Conservation (phyloP, 495 filamentous ascomycete species). For the Penicillium atrosanguineum region DNA sequence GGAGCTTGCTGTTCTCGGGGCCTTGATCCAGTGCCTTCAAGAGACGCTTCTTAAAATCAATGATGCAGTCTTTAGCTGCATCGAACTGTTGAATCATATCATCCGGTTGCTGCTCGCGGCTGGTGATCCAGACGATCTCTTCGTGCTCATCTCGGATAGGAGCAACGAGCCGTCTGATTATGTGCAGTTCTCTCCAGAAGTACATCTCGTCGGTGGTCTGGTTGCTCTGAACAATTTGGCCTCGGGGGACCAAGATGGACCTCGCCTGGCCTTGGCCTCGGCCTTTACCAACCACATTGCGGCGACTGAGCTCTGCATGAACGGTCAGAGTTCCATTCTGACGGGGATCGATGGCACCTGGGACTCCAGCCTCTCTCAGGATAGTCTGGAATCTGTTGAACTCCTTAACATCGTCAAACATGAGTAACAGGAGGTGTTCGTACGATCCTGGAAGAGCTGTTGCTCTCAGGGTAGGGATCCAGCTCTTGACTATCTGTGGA, state of each 20-base stretch:
- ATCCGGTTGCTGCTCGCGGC: neutral
- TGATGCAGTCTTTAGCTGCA: neutral
- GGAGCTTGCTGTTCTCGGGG: neutral
- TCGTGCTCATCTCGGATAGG: neutral
- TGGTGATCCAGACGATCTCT: neutral
- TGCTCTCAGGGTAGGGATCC: constrained; percentile 7
- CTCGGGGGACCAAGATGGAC: neutral
- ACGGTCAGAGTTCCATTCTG: neutral
- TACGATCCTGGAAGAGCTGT: constrained; percentile 23
- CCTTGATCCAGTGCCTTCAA: neutral
- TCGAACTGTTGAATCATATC: neutral
- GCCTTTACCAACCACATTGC: neutral
- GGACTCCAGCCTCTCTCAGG: neutral
- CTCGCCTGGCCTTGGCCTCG: neutral
- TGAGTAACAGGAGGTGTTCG: constrained; percentile 21
- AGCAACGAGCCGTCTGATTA: neutral
- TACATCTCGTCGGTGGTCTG: neutral
- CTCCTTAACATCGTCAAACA: constrained; percentile 5
- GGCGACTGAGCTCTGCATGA: neutral
- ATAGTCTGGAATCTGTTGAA: neutral
- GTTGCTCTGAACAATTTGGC: neutral
- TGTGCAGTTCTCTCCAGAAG: neutral
- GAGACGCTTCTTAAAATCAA: neutral
- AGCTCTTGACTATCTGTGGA: constrained; percentile 1
- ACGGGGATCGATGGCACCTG: neutral